Conservation (phyloP, 257 asterid species). For the Jasminum sambac region DNA sequence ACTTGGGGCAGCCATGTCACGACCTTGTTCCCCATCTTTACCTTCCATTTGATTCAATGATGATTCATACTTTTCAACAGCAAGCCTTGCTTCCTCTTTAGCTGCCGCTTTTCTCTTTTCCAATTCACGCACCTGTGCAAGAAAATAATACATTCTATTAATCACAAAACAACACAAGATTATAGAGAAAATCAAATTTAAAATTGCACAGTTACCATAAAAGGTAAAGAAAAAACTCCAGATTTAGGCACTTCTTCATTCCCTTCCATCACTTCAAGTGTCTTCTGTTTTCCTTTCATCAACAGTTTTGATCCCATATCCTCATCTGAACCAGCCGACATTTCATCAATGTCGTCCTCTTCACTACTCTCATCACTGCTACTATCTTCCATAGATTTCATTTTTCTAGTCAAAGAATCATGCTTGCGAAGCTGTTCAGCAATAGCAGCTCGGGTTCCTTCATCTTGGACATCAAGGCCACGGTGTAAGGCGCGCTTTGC, state of each 20-base stretch:
- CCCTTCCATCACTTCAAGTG: conserved; percentile 54
- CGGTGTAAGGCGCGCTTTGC: conserved; percentile 75
- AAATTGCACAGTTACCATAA: conserved; percentile 63
- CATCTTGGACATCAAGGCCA: conserved; percentile 78
- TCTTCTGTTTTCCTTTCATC: conserved; percentile 73
- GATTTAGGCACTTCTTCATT: conserved; percentile 72
- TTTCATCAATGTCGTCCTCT: conserved; percentile 60
- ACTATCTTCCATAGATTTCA: conserved; percentile 69
- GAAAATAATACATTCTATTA: conserved; percentile 17
- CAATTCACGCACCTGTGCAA: conserved; percentile 59
- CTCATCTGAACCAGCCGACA: conserved; percentile 51
- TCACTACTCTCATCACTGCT: conserved; percentile 85
- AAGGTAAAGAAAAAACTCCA: conserved; percentile 87
- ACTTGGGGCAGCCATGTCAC: conserved; percentile 38
- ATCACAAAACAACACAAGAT: too few species aligned
- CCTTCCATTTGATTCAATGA: conserved; percentile 66
- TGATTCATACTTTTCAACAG: conserved; percentile 67
- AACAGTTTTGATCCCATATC: conserved; percentile 50
- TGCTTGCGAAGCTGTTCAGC: conserved; percentile 81
- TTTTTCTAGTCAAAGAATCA: conserved; percentile 78
- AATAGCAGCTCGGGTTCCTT: conserved; percentile 80
- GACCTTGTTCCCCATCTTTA: conserved; percentile 32
- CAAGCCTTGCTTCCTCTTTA: conserved; percentile 77
- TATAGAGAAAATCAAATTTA: conserved; percentile 10
- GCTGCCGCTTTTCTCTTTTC: conserved; percentile 74